Conservation (phyloP, 805 yeast genomes). For the Candida golubevii region DNA sequence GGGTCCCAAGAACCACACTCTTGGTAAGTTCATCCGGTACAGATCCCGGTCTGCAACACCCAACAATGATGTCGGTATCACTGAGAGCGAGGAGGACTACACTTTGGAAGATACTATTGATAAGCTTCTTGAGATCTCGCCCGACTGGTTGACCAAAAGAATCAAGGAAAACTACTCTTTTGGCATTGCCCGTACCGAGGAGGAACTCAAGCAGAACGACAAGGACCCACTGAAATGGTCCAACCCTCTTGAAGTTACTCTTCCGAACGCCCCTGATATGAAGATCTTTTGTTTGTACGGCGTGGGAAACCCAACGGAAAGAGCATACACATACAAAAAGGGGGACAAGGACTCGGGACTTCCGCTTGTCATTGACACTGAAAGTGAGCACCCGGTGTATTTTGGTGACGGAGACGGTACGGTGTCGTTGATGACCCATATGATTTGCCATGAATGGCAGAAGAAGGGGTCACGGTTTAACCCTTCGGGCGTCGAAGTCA, state of each 20-base stretch:
- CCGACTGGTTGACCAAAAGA: slow-evolving; percentile 70
- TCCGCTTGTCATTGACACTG: slow-evolving; percentile 68
- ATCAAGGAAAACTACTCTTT: slow-evolving; percentile 68
- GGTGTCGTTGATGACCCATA: slow-evolving; percentile 77
- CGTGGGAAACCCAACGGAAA: slow-evolving; percentile 93
- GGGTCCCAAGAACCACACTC: slow-evolving; percentile 39
- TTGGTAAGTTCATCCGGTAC: slow-evolving; percentile 74
- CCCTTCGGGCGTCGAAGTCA: slow-evolving; percentile 72
- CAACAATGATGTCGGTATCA: slow-evolving; percentile 12
- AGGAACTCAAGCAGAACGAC: slow-evolving; percentile 62
- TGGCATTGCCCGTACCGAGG: slow-evolving; percentile 61
- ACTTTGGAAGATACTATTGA: slow-evolving; percentile 70
- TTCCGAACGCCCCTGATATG: slow-evolving; percentile 93
- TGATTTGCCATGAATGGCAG: slow-evolving; percentile 91
- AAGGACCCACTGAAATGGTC: slow-evolving; percentile 79
- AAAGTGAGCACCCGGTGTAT: slow-evolving; percentile 59
- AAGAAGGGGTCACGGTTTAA: slow-evolving; percentile 60
- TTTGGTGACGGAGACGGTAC: slow-evolving; percentile 97
- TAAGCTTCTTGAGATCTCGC: slow-evolving; percentile 57
- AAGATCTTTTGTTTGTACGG: slow-evolving; percentile 89
- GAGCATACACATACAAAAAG: slow-evolving; percentile 82
- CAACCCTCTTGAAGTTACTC: slow-evolving; percentile 89
- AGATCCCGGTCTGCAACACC: slow-evolving; percentile 38
- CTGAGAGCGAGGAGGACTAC: slow-evolving; percentile 37
- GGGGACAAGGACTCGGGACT: slow-evolving; percentile 49